Conservation (phyloP, 495 filamentous ascomycete genomes). For the Penicillium waksmanii region DNA sequence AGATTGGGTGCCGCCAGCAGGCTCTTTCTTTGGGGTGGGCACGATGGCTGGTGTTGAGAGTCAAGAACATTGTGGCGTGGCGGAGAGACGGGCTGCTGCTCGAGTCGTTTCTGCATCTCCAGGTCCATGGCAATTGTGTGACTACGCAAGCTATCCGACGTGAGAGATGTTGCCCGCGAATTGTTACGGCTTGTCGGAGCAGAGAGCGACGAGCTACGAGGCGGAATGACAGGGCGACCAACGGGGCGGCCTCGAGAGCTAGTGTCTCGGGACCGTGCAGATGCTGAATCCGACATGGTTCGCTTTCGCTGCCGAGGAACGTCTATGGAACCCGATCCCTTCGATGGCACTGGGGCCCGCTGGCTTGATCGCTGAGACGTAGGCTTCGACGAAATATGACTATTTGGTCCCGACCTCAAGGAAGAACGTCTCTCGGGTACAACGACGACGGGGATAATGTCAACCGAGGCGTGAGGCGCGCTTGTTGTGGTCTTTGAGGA, state of each 20-base stretch:
- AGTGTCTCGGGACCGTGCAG: conserved; percentile 27
- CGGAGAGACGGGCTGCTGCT: conserved; percentile 30
- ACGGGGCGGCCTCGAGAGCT: conserved; percentile 33
- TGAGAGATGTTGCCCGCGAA: conserved; percentile 68
- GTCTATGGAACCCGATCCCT: conserved; percentile 41
- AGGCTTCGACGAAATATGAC: conserved; percentile 40
- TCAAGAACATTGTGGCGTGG: conserved; percentile 28
- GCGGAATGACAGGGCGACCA: conserved; percentile 61
- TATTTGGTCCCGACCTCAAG: conserved; percentile 53
- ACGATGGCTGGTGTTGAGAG: background rate
- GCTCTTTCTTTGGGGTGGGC: conserved; percentile 4
- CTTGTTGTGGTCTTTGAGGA: conserved; percentile 53
- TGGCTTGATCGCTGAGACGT: conserved; percentile 41
- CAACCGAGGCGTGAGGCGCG: conserved; percentile 51
- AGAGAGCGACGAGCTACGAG: conserved; percentile 66
- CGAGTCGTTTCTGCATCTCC: conserved; percentile 30
- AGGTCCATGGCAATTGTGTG: conserved; percentile 53
- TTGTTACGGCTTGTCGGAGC: conserved; percentile 70
- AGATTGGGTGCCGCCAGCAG: conserved; percentile 26
- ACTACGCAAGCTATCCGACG: conserved; percentile 59
- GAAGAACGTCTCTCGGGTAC: conserved; percentile 72
- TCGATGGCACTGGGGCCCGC: conserved; percentile 39
- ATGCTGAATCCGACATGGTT: conserved; percentile 45
- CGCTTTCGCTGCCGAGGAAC: conserved; percentile 35
- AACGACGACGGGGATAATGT: conserved; percentile 71